These are phyloP conservation scores for Mortierella antarctica DNA, from an alignment of 192 early-diverging fungal genomes.

Conservation along the genomic window DNA sequence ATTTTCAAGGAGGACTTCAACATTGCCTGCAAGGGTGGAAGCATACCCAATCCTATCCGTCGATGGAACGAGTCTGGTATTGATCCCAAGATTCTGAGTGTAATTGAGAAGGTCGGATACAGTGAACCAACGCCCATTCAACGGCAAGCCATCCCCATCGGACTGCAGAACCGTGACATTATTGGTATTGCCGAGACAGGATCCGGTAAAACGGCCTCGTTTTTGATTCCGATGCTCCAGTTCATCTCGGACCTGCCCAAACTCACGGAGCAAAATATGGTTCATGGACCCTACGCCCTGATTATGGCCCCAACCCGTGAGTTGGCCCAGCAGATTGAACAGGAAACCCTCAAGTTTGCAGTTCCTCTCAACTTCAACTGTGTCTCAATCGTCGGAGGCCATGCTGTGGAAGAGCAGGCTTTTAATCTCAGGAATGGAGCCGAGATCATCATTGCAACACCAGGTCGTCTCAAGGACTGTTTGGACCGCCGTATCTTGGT, in stretches of 20 bases:
- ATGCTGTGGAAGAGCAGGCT: conserved; percentile 89
- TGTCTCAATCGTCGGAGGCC: conserved; percentile 87
- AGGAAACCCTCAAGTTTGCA: conserved; percentile 92
- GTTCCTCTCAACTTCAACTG: conserved; percentile 86
- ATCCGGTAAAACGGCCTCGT: conserved; percentile 96
- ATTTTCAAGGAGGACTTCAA: conserved; percentile 99
- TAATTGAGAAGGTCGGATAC: conserved; percentile 90
- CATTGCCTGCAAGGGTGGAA: conserved; percentile 93
- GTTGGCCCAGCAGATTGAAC: conserved; percentile 96
- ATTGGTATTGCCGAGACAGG: conserved; percentile 92
- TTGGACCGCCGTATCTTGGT: conserved; percentile 91
- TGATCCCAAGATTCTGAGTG: conserved; percentile 72
- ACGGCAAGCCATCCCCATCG: conserved; percentile 96
- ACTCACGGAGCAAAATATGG: conserved; percentile 81
- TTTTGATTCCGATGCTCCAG: conserved; percentile 95
- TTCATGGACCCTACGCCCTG: conserved; percentile 90
- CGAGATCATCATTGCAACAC: conserved; percentile 98
- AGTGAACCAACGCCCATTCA: conserved; percentile 97
- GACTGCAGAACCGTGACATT: conserved; percentile 89
- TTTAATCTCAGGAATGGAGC: conserved; percentile 91
- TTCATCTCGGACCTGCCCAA: conserved; percentile 86
- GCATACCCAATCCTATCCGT: conserved; percentile 90
- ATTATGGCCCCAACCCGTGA: conserved; percentile 98
- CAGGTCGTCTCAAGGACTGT: conserved; percentile 94
- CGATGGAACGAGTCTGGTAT: conserved; percentile 88